Evolutionary conservation across 2,329 filamentous ascomycete genomes (phyloP), one percentile per base, ranked within the genome.

Genomic region (Juglanconis juglandina): DNA sequence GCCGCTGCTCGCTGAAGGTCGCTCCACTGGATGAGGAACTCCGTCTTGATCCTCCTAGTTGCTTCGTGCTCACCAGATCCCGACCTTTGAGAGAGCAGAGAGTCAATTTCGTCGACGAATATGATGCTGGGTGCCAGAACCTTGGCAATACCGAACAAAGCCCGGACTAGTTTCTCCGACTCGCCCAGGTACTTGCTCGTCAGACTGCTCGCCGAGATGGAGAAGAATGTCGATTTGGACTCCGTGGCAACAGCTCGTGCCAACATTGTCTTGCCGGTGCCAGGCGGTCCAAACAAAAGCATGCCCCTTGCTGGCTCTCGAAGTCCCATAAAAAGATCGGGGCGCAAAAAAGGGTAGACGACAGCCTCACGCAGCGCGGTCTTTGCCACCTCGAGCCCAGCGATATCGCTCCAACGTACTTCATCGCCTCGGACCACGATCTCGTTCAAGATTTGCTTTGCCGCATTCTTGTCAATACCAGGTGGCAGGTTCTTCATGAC

Each of bases 201-300:
- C 66, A 99, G 77, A 67, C 91, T 96, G 71, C 92, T 96, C 14
- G 95, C 92, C 5, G 92, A 96, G 59, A 99, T 96, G 13, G 93
- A 96, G 76, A 99, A 98, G 75, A 98, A 99, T 0, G 96, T 96
- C 10, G 92, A 96, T 68, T 87, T 89, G 1, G 91, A 96, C 73
- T 99, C 95, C 0, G 95, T 98, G 1, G 95, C 95, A 0, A 98
- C 94, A 8, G 92, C 92, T 65, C 95, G 86, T 9, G 95, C 95
- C 42, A 99, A 80, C 95, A 99, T 99, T 0, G 95, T 99, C 75
- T 99, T 99, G 56, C 95, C 95, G 0, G 95, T 99, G n/a, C 95
- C 95, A 0, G 95, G 95, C 1, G 95, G 95, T 0, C 95, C 95
- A 70, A 99, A 99, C 1, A 99, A 81, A 1, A 99, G 81, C 91